A percentile compares a stretch with the other conserved stretches of the same genome.
phyloP scores from a whole-genome alignment of 768 basidiomycete genomes.

The Auricularia sp. region DNA sequence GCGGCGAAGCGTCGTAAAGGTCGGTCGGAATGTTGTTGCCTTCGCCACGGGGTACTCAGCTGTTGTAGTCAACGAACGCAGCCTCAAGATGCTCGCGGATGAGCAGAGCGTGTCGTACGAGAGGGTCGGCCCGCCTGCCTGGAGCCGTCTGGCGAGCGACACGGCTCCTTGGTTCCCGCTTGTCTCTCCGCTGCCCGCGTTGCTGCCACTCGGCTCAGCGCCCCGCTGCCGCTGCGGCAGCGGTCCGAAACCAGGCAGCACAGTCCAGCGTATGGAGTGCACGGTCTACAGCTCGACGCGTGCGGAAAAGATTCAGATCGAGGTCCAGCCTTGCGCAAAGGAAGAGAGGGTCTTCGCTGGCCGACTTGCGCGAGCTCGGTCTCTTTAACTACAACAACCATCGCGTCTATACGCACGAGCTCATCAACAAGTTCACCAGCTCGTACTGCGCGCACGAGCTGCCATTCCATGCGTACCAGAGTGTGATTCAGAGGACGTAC shows the following conservation, averaged over 20 bases:
- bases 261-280: too few species aligned
- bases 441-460: constrained; percentile 9
- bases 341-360: not conserved
- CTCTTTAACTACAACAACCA: constrained; percentile 14
- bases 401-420: constrained; percentile 12
- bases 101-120: not conserved
- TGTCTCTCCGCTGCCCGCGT: not conserved
- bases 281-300: too few species aligned
- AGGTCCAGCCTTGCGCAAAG: not conserved
- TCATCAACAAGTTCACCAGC: constrained; percentile 12
- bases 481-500: constrained; percentile 6
- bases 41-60: not conserved
- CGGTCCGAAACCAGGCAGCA: not conserved
- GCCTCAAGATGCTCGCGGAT: not conserved
- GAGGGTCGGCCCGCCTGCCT: not conserved
- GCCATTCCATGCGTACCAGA: constrained; percentile 11
- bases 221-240: constrained; percentile 8
- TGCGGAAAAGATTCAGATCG: not conserved
- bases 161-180: not conserved
- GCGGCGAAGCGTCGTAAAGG: not conserved
- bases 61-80: not conserved
- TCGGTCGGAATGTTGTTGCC: not conserved
- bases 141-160: not conserved
- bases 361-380: constrained; percentile 6
- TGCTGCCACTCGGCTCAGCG: not conserved